phyloP scores from a whole-genome alignment of 2,329 filamentous ascomycete genomes.

The Exserohilum turcica region DNA sequence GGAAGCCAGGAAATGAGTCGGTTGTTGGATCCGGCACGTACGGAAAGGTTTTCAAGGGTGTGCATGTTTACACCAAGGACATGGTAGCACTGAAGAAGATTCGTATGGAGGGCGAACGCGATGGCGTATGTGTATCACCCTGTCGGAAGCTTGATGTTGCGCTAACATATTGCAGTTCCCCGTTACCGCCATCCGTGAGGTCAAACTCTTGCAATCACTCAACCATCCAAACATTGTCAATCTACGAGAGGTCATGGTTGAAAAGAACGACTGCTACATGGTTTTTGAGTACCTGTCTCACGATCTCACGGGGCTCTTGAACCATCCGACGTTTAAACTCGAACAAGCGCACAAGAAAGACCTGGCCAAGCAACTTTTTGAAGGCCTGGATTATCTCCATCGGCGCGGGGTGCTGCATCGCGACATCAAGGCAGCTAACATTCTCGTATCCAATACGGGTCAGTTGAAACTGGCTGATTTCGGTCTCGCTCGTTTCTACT shows the following conservation, averaged over 20 bases:
- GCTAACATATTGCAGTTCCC: slow-evolving; percentile 63
- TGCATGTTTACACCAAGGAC: slow-evolving; percentile 86
- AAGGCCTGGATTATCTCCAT: slow-evolving; percentile 92
- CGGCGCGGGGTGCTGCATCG: slow-evolving; percentile 91
- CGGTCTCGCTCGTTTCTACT: slow-evolving; percentile 92
- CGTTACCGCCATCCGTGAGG: slow-evolving; percentile 87
- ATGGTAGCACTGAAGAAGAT: slow-evolving; percentile 88
- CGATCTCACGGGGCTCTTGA: slow-evolving; percentile 91
- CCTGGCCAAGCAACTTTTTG: slow-evolving; percentile 88
- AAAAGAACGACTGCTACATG: slow-evolving; percentile 99
- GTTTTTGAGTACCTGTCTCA: slow-evolving; percentile 98
- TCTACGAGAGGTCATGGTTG: slow-evolving; percentile 93
- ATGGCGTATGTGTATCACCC: slow-evolving; percentile 61
- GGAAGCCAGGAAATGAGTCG: slow-evolving; percentile 96
- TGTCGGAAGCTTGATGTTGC: background rate
- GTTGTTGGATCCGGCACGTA: slow-evolving; percentile 96
- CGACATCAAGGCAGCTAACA: slow-evolving; percentile 98
- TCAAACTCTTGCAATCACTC: slow-evolving; percentile 87
- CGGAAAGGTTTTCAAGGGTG: slow-evolving; percentile 92
- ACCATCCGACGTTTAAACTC: slow-evolving; percentile 89
- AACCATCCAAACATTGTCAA: slow-evolving; percentile 82
- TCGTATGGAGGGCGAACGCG: slow-evolving; percentile 89
- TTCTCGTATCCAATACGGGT: slow-evolving; percentile 87
- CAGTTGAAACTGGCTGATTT: slow-evolving; percentile 94
- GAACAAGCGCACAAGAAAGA: slow-evolving; percentile 89